Conservation (phyloP, 1,284 basidiomycete species). For the Moesziomyces antarcticus region DNA sequence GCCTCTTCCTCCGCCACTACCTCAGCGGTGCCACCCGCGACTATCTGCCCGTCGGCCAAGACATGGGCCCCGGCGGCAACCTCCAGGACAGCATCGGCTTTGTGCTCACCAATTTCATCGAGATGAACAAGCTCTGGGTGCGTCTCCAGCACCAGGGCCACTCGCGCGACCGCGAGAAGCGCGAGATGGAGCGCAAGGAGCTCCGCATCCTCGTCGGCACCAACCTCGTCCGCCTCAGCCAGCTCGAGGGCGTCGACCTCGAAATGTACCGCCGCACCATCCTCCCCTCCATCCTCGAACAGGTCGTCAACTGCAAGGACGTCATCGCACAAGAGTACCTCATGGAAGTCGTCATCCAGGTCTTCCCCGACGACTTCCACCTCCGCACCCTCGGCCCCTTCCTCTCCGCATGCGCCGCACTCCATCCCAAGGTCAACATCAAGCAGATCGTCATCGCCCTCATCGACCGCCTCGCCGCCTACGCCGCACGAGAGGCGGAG, state of each 20-base stretch:
- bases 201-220: constrained; percentile 67
- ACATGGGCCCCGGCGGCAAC: constrained; percentile 61
- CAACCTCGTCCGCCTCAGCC: constrained; percentile 67
- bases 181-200: constrained; percentile 65
- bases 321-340: constrained; percentile 68
- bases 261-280: constrained; percentile 64
- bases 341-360: constrained; percentile 68
- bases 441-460: constrained; percentile 67
- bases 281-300: constrained; percentile 65
- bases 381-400: constrained; percentile 63
- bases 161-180: constrained; percentile 66
- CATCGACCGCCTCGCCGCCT: constrained; percentile 66
- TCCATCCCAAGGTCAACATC: constrained; percentile 68
- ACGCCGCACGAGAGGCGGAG: constrained; percentile 65
- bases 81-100: constrained; percentile 66
- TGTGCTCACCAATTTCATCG: constrained; percentile 67
- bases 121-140: constrained; percentile 69
- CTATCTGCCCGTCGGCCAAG: constrained; percentile 62
- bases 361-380: constrained; percentile 68
- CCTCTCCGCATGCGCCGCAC: constrained; percentile 65
- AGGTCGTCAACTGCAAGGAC: constrained; percentile 68
- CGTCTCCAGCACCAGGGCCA: constrained; percentile 67
- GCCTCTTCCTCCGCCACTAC: constrained; percentile 67
- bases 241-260: constrained; percentile 66
- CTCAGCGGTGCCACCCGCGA: constrained; percentile 66